Evolutionary conservation across 345 rosid species (phyloP), one percentile per base, ranked within the genome.

Genomic region (Erucastrum elatum): DNA sequence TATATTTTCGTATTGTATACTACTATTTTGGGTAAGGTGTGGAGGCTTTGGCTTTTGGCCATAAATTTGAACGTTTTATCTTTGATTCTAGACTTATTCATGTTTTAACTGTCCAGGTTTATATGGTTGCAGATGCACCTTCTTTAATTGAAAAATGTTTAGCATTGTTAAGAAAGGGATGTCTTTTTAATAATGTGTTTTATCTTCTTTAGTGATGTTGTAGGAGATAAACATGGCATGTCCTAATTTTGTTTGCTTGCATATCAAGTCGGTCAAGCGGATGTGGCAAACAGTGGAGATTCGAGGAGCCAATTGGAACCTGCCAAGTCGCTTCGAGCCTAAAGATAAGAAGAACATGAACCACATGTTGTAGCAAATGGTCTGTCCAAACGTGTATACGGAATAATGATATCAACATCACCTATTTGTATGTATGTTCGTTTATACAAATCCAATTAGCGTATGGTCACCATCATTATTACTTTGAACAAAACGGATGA

Each of bases 341-440:
- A 74, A 30, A 39, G 75, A 63, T 53, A 68, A 67, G 79, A 74
- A 68, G 62, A 74, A 80, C 53, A 68, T 37, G 61, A 74, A 66
- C 79, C 79, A 80, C 79, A 74, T 29, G 51, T 29, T 74, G 70
- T 15, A 37, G 65, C 64, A 33, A 51, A 74, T 35, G 78, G 82
- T 79, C 16, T 69, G 82, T 53, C 81, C 56, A 61, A 64, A 55
- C 26, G 26, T 62, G 44, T 34, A 62, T 35, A 77, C 26, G 6
- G 63, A 41, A 66, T 58, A 77, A 21, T 61, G 3, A 46, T 12
- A 35, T 74, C 70, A 62, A 27, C 75, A 68, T 80, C 75, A 68
- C 61, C 17, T 30, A 25, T 74, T 58, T 70, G 64, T 55, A 69
- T 80, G 16, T 16, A 13, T 21, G 21, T 21, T 6, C 35, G 10